Percentiles rank a stretch among this genome's conserved stretches.
Evolutionary conservation across 2,329 filamentous ascomycete genomes (phyloP).

Genomic region (Xylaria sp.): DNA sequence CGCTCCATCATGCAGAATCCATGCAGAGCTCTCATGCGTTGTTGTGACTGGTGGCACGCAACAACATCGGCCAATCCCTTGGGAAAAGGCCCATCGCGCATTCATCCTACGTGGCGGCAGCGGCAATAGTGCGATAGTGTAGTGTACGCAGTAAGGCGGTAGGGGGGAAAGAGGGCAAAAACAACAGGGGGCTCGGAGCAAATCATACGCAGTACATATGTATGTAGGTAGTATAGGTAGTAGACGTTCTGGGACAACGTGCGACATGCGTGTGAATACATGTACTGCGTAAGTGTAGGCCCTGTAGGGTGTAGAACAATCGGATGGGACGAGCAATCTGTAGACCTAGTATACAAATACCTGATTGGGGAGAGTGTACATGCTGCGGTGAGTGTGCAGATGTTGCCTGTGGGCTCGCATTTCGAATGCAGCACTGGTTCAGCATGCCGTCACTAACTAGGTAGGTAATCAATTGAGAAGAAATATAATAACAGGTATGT

Average conservation of each 20-base stretch:
- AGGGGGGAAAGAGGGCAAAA: conserved; percentile 20
- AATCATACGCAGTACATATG: conserved; percentile 4
- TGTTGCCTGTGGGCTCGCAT: not conserved
- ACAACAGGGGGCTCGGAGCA: conserved; percentile 14
- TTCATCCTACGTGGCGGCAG: conserved; percentile 42
- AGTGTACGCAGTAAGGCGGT: not conserved
- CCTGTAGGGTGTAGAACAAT: conserved; percentile 7
- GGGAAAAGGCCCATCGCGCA: conserved; percentile 33
- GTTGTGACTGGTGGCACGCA: conserved; percentile 40
- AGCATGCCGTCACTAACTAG: conserved; percentile 18
- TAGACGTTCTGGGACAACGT: conserved; percentile 10
- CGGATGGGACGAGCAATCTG: conserved; percentile 1
- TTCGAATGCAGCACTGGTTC: conserved; percentile 3
- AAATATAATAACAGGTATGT: no score
- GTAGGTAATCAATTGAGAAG: not conserved
- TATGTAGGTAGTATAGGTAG: no score
- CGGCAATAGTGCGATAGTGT: no score
- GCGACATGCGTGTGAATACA: conserved; percentile 16
- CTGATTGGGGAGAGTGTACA: not conserved
- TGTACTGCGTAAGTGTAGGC: no score
- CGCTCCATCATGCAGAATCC: conserved; percentile 37
- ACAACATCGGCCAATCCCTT: conserved; percentile 42
- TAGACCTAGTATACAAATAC: not conserved
- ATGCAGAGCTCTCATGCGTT: conserved; percentile 37
- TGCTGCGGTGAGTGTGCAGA: not conserved